Conservation (phyloP, 441 rosid species). For the Aquilaria agallochum region DNA sequence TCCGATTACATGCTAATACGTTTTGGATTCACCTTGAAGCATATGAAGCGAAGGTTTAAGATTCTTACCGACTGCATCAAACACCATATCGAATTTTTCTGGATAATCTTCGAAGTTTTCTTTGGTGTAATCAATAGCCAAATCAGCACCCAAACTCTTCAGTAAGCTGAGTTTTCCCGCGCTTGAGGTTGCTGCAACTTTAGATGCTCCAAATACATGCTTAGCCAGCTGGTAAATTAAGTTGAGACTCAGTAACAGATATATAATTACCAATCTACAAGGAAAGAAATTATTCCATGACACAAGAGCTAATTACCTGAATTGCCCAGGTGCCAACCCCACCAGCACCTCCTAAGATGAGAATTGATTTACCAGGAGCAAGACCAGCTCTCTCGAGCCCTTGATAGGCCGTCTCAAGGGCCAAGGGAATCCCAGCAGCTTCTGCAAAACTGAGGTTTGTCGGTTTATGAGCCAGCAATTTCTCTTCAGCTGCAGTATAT, state of each 20-base stretch:
- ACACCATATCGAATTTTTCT: slow-evolving; percentile 72
- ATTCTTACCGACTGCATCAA: slow-evolving; percentile 73
- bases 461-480: slow-evolving; percentile 70
- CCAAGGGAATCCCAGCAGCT: slow-evolving; percentile 83
- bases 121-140: slow-evolving; percentile 82
- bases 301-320: slow-evolving; percentile 41
- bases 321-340: slow-evolving; percentile 91
- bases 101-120: slow-evolving; percentile 72
- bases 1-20: too few relatives aligned
- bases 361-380: slow-evolving; percentile 70
- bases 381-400: slow-evolving; percentile 67
- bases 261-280: not conserved
- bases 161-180: slow-evolving; percentile 58
- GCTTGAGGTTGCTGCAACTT: slow-evolving; percentile 79
- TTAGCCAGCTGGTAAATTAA: slow-evolving; percentile 53
- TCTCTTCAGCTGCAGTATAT: slow-evolving; percentile 81
- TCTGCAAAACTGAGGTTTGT: slow-evolving; percentile 67
- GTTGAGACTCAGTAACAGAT: too few relatives aligned
- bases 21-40: too few relatives aligned
- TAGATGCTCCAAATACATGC: slow-evolving; percentile 80
- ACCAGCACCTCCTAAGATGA: slow-evolving; percentile 83
- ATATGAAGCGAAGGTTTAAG: not conserved
- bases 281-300: not conserved
- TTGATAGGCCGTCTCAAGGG: slow-evolving; percentile 75
- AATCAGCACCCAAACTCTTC: slow-evolving; percentile 78